Percentiles rank a stretch among this genome's conserved stretches.
These are phyloP conservation scores for Tritrichomonas musculus DNA, from an alignment of 208 protist species.

Conservation along the genomic window DNA sequence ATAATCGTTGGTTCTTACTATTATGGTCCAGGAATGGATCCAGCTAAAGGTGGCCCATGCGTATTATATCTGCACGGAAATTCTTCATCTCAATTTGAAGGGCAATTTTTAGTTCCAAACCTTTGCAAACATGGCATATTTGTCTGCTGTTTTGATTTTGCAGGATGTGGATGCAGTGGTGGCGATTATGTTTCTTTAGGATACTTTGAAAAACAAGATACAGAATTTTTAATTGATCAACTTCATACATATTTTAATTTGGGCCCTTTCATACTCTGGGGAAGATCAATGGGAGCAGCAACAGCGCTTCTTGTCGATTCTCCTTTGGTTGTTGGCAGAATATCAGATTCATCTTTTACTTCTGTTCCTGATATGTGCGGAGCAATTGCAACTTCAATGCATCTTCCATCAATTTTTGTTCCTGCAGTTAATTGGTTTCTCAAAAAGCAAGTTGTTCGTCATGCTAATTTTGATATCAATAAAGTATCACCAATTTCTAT, in stretches of 20 bases:
- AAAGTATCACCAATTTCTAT: not conserved
- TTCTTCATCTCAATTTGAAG: not conserved
- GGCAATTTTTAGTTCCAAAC: not conserved
- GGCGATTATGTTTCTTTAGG: not conserved
- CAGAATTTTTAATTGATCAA: not conserved
- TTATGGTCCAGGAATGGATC: not conserved
- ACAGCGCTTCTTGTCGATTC: not conserved
- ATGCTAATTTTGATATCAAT: not conserved
- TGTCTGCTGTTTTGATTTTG: constrained; percentile 14
- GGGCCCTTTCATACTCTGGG: not conserved
- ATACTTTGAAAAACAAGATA: not conserved
- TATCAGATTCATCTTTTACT: not conserved
- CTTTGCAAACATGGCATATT: not conserved
- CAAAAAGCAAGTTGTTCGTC: not conserved
- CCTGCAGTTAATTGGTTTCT: not conserved
- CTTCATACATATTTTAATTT: not conserved
- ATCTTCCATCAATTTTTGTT: not conserved
- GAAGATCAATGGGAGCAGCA: not conserved
- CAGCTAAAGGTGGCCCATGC: not conserved
- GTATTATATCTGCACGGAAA: not conserved
- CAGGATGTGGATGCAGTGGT: not conserved
- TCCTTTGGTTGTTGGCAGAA: not conserved
- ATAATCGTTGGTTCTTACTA: not conserved
- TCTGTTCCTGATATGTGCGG: not conserved
- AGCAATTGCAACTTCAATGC: not conserved